Base-by-base conservation (phyloP, 768 basidiomycete species). In the Candolleomyces efflorescens region DNA sequence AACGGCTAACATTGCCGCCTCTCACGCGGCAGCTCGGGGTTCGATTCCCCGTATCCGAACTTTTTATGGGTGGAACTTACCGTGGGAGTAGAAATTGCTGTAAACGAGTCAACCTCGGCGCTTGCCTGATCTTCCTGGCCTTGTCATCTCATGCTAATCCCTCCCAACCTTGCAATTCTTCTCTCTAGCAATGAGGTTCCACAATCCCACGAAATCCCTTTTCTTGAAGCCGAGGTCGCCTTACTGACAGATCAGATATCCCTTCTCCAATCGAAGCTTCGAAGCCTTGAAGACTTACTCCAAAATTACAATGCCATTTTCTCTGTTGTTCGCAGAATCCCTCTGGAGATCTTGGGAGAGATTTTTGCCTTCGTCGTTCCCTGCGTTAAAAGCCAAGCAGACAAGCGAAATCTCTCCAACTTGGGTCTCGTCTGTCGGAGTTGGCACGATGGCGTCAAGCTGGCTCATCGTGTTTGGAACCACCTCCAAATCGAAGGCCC, bases 1-100 rank as follows among this genome's bases (percentile, higher is more conserved):
- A 62, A 54, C 57, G 62, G 59, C 62, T 60, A 63, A 60, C 62
- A 60, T 62, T 62, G 56, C 56, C 55, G 61, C 59, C 61, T 62
- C 61, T 62, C 61, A 62, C 59, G 59, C 59, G 56, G 49, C 49
- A 57, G 56, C 56, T 43, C 61, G 61, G 61, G 61, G 61, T 62
- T 60, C 59, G 59, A 62, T 32, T 32, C 32, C 32, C 32, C 32
- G 32, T 32, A 32, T 32, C 32, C 32, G 32, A 32, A 32, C 1
- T 1, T 32, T 32, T 32, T 32, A 7, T 11, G n/a, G n/a, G 32
- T 32, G 32, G 7, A 32, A 7, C 2, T 32, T 32, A n/a, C n/a
- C 32, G 32, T 32, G 32, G 32, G 32, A 32, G 32, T 32, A n/a
- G n/a, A n/a, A n/a, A n/a, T n/a, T n/a, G n/a, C n/a, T n/a, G n/a